A percentile compares a stretch with the other conserved stretches of the same genome.
Evolutionary conservation across 306 rosid genomes (phyloP).

Genomic region (Abrus pulchellus): DNA sequence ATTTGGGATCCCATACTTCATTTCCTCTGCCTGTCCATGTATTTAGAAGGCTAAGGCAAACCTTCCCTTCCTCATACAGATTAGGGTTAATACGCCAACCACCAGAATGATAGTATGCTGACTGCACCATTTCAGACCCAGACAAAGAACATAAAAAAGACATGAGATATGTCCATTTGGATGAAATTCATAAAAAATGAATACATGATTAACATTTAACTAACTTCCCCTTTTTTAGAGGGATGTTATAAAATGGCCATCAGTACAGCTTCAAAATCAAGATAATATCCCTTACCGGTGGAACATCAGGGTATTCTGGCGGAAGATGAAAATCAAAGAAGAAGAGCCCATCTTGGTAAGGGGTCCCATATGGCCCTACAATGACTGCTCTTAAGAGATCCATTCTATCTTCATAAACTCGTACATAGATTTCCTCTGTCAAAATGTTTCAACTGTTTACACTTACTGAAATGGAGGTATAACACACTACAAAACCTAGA

Average conservation of each 20-base stretch:
- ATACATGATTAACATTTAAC: not conserved
- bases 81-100: conserved; percentile 99
- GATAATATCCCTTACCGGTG: conserved; percentile 77
- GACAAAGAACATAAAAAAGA: conserved; percentile 44
- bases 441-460: conserved; percentile 48
- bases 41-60: conserved; percentile 97
- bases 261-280: conserved; percentile 38
- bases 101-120: conserved; percentile 98
- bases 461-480: conserved; percentile 38
- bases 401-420: conserved; percentile 98
- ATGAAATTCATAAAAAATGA: conserved; percentile 44
- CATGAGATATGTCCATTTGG: conserved; percentile 28
- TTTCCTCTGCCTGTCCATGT: conserved; percentile 99
- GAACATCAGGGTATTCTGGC: conserved; percentile 94
- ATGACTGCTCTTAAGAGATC: conserved; percentile 96
- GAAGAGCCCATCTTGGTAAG: conserved; percentile 99
- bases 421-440: conserved; percentile 87
- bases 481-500: conserved; percentile 29
- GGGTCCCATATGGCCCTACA: conserved; percentile 98
- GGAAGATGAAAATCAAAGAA: conserved; percentile 99
- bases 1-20: conserved; percentile 99
- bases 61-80: conserved; percentile 98
- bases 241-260: conserved; percentile 2
- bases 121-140: conserved; percentile 68
- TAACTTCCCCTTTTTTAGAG: conserved; percentile 20